Percentiles rank a stretch among this genome's conserved stretches.
phyloP scores from a whole-genome alignment of 768 basidiomycete genomes.

The Xerocomellus chrysenteron region DNA sequence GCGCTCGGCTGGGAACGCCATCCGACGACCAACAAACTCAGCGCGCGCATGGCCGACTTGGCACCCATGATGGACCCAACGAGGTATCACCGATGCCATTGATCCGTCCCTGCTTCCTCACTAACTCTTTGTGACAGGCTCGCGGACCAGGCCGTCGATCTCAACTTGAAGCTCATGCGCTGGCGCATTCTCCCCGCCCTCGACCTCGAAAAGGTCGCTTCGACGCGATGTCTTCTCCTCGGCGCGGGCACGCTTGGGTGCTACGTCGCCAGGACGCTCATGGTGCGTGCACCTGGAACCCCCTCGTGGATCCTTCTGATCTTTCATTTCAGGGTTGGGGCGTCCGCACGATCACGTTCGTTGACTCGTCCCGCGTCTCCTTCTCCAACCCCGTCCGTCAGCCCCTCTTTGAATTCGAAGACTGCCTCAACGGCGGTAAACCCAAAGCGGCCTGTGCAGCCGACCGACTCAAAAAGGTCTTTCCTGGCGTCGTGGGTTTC shows the following conservation, averaged over 20 bases:
- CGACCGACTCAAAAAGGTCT: slow-evolving; percentile 79
- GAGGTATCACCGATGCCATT: slow-evolving; percentile 41
- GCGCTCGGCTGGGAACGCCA: slow-evolving; percentile 98
- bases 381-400: slow-evolving; percentile 98
- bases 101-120: background rate
- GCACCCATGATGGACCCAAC: slow-evolving; percentile 96
- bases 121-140: slow-evolving; percentile 46
- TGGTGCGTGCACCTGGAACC: slow-evolving; percentile 44
- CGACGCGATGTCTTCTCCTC: slow-evolving; percentile 78
- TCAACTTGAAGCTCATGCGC: slow-evolving; percentile 96
- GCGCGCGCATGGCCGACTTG: slow-evolving; percentile 83
- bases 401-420: slow-evolving; percentile 93
- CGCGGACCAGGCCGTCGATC: slow-evolving; percentile 95
- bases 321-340: slow-evolving; percentile 80
- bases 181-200: slow-evolving; percentile 93
- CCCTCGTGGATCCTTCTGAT: background rate
- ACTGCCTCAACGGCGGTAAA: slow-evolving; percentile 89
- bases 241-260: slow-evolving; percentile 97
- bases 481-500: slow-evolving; percentile 81
- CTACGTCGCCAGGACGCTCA: slow-evolving; percentile 88
- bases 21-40: slow-evolving; percentile 73
- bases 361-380: slow-evolving; percentile 88
- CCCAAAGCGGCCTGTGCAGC: slow-evolving; percentile 94
- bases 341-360: slow-evolving; percentile 86
- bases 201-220: slow-evolving; percentile 82